phyloP scores from a whole-genome alignment of 1,284 basidiomycete genomes.

The Ceratobasidium papillatum region DNA sequence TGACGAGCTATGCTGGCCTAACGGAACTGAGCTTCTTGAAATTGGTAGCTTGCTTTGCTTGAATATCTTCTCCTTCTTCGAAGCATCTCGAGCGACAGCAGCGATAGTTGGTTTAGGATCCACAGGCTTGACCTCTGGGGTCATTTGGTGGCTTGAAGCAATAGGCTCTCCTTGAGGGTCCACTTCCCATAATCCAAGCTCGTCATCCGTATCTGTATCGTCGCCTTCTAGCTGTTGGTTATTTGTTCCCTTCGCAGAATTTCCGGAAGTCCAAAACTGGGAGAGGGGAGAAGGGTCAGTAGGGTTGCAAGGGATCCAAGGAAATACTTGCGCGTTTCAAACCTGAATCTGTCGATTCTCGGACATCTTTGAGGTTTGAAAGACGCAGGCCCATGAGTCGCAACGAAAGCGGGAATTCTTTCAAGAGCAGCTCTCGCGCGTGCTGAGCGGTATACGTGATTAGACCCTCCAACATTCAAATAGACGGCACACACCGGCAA shows the following conservation, averaged over 20 bases:
- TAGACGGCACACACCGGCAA: slow-evolving; percentile 60
- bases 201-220: slow-evolving; percentile 18
- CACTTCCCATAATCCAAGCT: slow-evolving; percentile 32
- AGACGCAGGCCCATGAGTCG: slow-evolving; percentile 84
- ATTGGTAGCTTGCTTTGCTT: slow-evolving; percentile 22
- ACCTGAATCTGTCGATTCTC: slow-evolving; percentile 58
- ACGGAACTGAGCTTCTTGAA: slow-evolving; percentile 26
- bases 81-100: no score
- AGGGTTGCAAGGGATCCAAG: slow-evolving; percentile 44
- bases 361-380: slow-evolving; percentile 84
- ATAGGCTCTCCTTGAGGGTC: slow-evolving; percentile 34
- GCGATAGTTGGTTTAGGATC: background rate
- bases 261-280: slow-evolving; percentile 24
- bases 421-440: slow-evolving; percentile 81
- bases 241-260: background rate
- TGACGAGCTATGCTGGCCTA: background rate
- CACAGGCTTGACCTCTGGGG: background rate
- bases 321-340: slow-evolving; percentile 66
- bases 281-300: background rate
- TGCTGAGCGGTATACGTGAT: slow-evolving; percentile 57
- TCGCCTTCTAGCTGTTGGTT: background rate
- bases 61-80: background rate
- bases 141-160: background rate
- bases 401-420: slow-evolving; percentile 78
- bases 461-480: background rate